Evolutionary conservation across 1,284 basidiomycete genomes (phyloP), one percentile per base, ranked within the genome.

Genomic region (Garcileccinum viscosum): DNA sequence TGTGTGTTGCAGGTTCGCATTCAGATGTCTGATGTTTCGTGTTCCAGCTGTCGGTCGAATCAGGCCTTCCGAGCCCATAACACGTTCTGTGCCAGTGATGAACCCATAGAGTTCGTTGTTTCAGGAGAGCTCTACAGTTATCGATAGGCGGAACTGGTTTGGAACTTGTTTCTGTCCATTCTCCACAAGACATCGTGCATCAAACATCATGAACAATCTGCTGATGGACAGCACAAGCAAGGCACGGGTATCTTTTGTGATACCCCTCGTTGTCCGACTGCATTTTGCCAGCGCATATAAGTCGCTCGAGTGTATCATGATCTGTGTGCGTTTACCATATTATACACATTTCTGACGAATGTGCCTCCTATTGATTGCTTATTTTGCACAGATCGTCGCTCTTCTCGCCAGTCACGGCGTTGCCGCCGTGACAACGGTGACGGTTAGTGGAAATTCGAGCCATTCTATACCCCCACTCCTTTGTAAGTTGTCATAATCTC

Each of bases 381-480:
- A 35, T 24, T 12, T 17, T 38, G 30, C 75, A 30, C 66, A 68
- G 17, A 47, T 42, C 27, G 50, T 15, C 24, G 37, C n/a, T 33
- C 4, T 65, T 50, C 35, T 76, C 30, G 63, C 60, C 3, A 40
- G 62, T 30, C 47, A 24, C 42, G 68, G 17, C 17, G 37, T 53
- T 11, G 70, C 76, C 15, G 33, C 22, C n/a, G 64, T 73, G 8
- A 80, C 81, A 30, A 84, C 83, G 14, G 81, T 89, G 3, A 81
- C 74, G 11, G 80, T 88, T 24, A 82, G 81, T 70, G 80, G 82
- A 44, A 83, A 82, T 5, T 83, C 86, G 0, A 85, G 84, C 67
- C 88, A 89, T 75, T 72, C 82, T 11, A 84, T 88, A 59, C 87
- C 88, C 12, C 82, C 82, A 0, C 84, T 85, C 3, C 75, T 89